Base-by-base conservation (phyloP, 345 rosid species). In the Camelina neglecta region DNA sequence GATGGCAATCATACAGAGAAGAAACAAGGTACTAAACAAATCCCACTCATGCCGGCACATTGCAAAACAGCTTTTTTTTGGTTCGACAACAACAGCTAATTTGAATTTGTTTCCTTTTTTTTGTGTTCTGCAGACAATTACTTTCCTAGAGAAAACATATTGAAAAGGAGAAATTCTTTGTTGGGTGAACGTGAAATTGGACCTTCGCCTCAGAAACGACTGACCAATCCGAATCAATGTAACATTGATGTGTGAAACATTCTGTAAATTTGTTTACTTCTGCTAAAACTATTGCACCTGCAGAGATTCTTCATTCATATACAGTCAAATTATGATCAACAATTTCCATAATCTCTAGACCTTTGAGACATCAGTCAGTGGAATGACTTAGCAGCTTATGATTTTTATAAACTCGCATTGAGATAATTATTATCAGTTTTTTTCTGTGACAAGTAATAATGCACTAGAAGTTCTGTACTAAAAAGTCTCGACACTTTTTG, bases 161-260 rank as follows among this genome's bases (percentile, higher is more conserved):
- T 72, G 69, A 66, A 78, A 18, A 72, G 77, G 77, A 72, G 69
- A 67, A 60, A 72, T 72, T 72, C 77, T 41, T 60, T 67, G 64
- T 72, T 78, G 68, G 68, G 77, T 59, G 81, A 69, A 66, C 42
- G 65, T 65, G 81, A 66, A 21, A 66, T 31, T 60, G 73, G 77
- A 39, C 55, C 72, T 57, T 10, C 80, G 13, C 72, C 81, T 33
- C 50, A 51, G 10, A 72, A 51, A 78, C 63, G 76, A 35, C 50
- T 78, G 63, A 60, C 73, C 51, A 72, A 45, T 54, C 45, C 76
- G 4, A 78, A 50, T n/a, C 77, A 44, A 3, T 65, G 77, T 72
- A 51, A 77, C 72, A 56, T 77, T 71, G 73, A 65, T 72, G 73
- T 50, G 63, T 71, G 69, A 77, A 65, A 53, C 50, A 44, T 66